Base-by-base conservation (phyloP, 768 basidiomycete species). In the Exidia glandulosa region DNA sequence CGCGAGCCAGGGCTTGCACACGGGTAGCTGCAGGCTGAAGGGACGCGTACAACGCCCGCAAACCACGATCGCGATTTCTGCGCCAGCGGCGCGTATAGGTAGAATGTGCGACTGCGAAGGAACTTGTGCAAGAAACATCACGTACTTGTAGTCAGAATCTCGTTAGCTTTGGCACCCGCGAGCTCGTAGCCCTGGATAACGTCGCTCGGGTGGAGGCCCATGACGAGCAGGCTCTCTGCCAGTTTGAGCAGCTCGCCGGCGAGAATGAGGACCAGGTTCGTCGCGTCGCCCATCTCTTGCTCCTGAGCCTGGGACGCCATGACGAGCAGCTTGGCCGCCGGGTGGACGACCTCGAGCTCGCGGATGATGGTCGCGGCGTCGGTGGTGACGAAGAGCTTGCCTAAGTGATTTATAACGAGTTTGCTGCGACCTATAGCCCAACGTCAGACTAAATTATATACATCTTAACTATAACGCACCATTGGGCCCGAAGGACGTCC, bases 251-350 rank as follows among this genome's bases (percentile, higher is more conserved):
- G 78, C 74, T 97, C 95, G 58, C 96, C 96, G 25, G 90, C 94
- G 41, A 99, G 76, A 67, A 99, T 98, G 69, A 99, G 74, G 54
- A 98, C 94, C 68, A 88, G 80, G 72, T 98, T 99, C 55, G 96
- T 97, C 47, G 92, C 85, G 76, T 98, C 95, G 60, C 96, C 96
- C 90, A 96, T 94, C 94, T 92, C 70, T 57, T 85, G 72, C 71
- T 97, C 96, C 71, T 98, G 96, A 13, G 95, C 90, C 68, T 97
- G 94, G 30, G 90, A 91, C 30, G 94, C 92, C 93, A 97, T 96
- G 14, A 97, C 95, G n/a, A 98, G 76, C n/a, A 99, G 78, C 71
- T 98, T 99, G 32, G 94, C 96, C 4, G 95, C 96, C 1, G 96
- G 96, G 73, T 99, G 96, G 16, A 98, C 93, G 60, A 99, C 93